Evolutionary conservation across 2,329 filamentous ascomycete genomes (phyloP), one percentile per base, ranked within the genome.

Genomic region (Neonectria coccinea): DNA sequence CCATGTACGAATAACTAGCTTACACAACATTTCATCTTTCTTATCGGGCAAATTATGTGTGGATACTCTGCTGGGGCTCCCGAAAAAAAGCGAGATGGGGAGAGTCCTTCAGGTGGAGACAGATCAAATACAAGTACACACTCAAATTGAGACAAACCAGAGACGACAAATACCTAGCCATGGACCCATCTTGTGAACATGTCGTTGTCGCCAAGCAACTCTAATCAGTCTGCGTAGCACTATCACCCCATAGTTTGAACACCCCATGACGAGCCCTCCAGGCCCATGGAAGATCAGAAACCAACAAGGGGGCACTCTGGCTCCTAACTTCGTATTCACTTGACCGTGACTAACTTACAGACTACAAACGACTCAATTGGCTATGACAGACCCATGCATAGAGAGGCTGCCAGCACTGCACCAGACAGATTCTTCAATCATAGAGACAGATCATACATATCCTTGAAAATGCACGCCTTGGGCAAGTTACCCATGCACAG

Each of bases 81-180:
- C 11, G 31, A 5, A 25, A 27, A 20, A 39, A 39, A 50, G 45
- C 55, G 44, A 57, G 33, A 50, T 50, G 45, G 39, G 39, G 20
- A 27, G 33, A 50, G 33, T 14, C 31, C 12, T 41, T 8, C 10
- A 47, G 29, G 55, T 48, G 55, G 55, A 48, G 29, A 36, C 48
- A n/a, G 29, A 22, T 33, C 41, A 29, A 50, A 39, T 39, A 57
- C 41, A 29, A 50, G 29, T 39, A 57, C 6, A 48, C 29, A 36
- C 42, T 31, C 27, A 48, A 45, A 50, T 57, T 48, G 55, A 57
- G 55, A 50, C 27, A 57, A 29, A 16, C n/a, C 20, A 25, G 27
- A 33, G 48, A 51, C 29, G 25, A 48, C 52, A 39, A 55, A 14
- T 22, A 11, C 42, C n/a, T 18, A 31, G 16, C 11, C 22, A 48